Evolutionary conservation across 2,329 filamentous ascomycete genomes (phyloP), one percentile per base, ranked within the genome.

Genomic region (Hortaea werneckii): DNA sequence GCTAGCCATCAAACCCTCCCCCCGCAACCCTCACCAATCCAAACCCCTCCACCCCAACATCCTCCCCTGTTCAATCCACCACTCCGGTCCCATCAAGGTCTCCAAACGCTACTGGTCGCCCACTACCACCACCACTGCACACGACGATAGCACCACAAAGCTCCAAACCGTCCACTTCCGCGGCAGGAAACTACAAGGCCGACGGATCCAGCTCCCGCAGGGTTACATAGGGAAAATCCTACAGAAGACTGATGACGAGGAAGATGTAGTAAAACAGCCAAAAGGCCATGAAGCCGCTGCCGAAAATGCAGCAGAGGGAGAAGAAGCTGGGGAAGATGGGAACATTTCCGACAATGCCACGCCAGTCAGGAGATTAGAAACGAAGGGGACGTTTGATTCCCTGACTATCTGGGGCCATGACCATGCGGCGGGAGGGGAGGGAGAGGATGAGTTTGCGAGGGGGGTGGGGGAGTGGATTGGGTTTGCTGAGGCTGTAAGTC

Each of bases 341-440:
- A 1, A 75, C 79, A 7, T 72, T 71, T 9, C 8, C 9, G 32
- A 35, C 8, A n/a, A 3, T 9, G 32, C 8, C 8, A n/a, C 8
- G n/a, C 9, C 32, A n/a, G 32, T 9, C 8, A 35, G 32, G 13
- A 67, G 75, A 1, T 64, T 90, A 54, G 75, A 84, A 42, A 70
- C 78, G 38, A 71, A 80, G 13, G 80, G 79, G 1, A 73, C 73
- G 11, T 95, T 95, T 60, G 79, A 87, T 5, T 73, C 84, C 45
- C 63, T 95, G 42, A 67, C 87, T 3, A 74, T 95, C n/a, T 96
- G 89, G 89, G 82, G 78, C 0, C 88, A 95, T 63, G 88, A 92
- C 54, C 65, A 68, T 1, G 56, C 78, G 42, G 80, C 80, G 5
- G 20, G 20, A 20, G 20, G 20, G 20, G 79, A 83, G 49, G 71